Evolutionary conservation across 768 basidiomycete species (phyloP), one percentile per base, ranked within the genome.

Genomic region (Panellus pusillus): DNA sequence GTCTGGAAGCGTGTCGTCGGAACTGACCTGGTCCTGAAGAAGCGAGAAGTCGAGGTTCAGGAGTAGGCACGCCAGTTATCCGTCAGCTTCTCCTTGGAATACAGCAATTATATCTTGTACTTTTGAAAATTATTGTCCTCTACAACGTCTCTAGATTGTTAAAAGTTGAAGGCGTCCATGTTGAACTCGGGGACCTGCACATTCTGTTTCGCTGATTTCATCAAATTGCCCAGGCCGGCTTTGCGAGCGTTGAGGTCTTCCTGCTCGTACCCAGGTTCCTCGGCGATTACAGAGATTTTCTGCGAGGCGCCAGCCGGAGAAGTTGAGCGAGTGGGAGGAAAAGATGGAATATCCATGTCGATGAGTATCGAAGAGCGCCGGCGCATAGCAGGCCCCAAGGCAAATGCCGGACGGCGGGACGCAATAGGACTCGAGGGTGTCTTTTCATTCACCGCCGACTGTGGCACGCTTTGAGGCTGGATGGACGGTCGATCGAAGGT

Each of bases 131-230:
- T 32, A 44, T 13, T 42, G 19, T 45, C 32, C 27, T 47, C 32
- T 47, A 27, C 44, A 45, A 27, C 39, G 45, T n/a, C 31, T n/a
- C 20, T 40, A 35, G 9, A 41, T 41, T 44, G 15, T 38, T 46
- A 50, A 19, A 68, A 87, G 61, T 81, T 79, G 68, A 95, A 95
- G 19, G 83, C 80, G 64, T 75, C 75, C 83, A 96, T 91, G 69
- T 93, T 83, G 65, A 96, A 96, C 63, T 96, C 93, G 19, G 90
- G 87, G 55, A 91, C 87, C 63, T 84, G 74, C 42, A 91, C 79
- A 70, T 94, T 88, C 65, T 90, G 86, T 68, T 93, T 94, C 13
- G 93, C 91, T n/a, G 87, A 83, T 72, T 91, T 93, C 76, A 97
- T 86, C 64, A 97, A 70, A 61, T 79, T 89, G 4, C 93, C 95